phyloP scores from a whole-genome alignment of 2,329 filamentous ascomycete genomes.

The Fusarium cicatricum region DNA sequence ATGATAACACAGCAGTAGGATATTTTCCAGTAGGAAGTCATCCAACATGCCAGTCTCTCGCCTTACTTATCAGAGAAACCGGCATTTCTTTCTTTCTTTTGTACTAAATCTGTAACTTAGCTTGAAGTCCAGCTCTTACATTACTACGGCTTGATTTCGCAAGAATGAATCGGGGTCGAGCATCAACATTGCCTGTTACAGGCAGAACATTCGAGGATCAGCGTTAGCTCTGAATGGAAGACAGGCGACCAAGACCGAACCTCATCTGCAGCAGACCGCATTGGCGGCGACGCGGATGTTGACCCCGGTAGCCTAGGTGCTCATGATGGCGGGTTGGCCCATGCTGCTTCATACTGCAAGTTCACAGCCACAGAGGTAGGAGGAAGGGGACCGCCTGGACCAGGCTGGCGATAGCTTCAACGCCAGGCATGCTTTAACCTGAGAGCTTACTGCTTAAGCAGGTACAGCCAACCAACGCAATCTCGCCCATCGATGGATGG shows the following conservation, averaged over 20 bases:
- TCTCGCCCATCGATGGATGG: not conserved
- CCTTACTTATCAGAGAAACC: not conserved
- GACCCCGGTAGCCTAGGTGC: conserved; percentile 5
- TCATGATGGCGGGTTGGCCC: no score
- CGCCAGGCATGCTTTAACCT: conserved; percentile 16
- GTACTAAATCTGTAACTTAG: no score
- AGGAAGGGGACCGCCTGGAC: conserved; percentile 4
- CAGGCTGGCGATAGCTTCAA: conserved; percentile 26
- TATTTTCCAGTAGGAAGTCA: not conserved
- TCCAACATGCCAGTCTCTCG: not conserved
- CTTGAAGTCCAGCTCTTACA: no score
- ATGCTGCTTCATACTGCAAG: no score
- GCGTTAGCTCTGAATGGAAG: conserved; percentile 12
- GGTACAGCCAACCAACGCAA: conserved; percentile 5
- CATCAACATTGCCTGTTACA: conserved; percentile 21
- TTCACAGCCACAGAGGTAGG: not conserved
- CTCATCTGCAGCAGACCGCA: conserved; percentile 18
- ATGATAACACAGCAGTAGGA: not conserved
- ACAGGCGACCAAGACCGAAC: conserved; percentile 19
- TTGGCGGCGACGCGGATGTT: conserved; percentile 11
- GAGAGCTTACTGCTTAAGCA: conserved; percentile 5
- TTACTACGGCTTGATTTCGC: not conserved
- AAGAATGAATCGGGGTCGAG: conserved; percentile 26
- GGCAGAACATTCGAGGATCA: conserved; percentile 1
- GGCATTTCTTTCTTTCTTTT: no score